These are phyloP conservation scores for Wickerhamomyces bisporus DNA, from an alignment of 805 yeast genomes.

Conservation along the genomic window DNA sequence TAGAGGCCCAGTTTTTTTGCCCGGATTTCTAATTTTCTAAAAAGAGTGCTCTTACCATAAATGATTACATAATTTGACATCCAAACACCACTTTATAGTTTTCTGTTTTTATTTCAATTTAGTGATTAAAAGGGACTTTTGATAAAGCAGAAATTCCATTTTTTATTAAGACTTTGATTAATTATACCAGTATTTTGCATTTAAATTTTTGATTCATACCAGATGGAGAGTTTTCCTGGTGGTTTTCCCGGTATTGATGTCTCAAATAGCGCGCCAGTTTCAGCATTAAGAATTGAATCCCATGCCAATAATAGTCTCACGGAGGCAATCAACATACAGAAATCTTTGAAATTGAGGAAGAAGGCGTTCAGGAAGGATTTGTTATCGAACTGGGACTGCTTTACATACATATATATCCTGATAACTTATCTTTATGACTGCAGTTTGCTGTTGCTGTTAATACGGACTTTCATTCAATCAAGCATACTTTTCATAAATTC, in stretches of 20 bases:
- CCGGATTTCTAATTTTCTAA: too few species aligned
- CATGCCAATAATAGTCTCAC: background rate
- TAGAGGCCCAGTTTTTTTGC: too few species aligned
- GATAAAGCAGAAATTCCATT: too few species aligned
- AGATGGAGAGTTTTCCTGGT: conserved; percentile 21
- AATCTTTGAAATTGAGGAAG: conserved; percentile 13
- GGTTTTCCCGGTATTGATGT: conserved; percentile 14
- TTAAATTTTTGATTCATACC: too few species aligned
- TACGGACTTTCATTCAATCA: conserved; percentile 11
- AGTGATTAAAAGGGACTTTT: background rate
- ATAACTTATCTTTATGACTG: conserved; percentile 22
- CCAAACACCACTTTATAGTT: background rate
- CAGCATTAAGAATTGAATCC: background rate
- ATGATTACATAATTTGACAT: too few species aligned
- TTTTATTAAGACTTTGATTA: too few species aligned
- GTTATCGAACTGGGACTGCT: conserved; percentile 5
- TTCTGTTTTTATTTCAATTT: background rate
- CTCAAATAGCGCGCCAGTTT: too few species aligned
- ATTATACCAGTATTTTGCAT: too few species aligned
- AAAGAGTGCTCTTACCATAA: too few species aligned
- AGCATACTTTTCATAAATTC: conserved; percentile 6
- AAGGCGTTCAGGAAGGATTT: conserved; percentile 12
- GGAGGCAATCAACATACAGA: conserved; percentile 5
- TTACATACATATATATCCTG: conserved; percentile 8
- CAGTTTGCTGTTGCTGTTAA: conserved; percentile 16